phyloP scores from a whole-genome alignment of 768 basidiomycete species.

The Harrya chromipes region DNA sequence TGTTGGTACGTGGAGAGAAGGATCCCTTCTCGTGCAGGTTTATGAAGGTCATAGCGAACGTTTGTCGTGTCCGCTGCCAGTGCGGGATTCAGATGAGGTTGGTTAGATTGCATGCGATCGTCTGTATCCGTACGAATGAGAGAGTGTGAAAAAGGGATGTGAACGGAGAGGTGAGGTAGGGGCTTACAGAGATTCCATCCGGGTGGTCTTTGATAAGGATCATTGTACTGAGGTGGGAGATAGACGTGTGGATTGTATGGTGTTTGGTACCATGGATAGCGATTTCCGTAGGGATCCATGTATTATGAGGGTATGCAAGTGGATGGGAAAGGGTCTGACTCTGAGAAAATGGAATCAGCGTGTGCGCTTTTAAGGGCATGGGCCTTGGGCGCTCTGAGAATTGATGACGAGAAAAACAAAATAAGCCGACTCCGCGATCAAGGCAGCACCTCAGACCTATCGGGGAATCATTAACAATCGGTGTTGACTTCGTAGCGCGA shows the following conservation, averaged over 20 bases:
- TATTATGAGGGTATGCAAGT: background rate
- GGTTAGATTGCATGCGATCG: conserved; percentile 34
- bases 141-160: background rate
- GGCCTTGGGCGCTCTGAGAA: conserved; percentile 8
- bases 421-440: conserved; percentile 5
- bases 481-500: too few species aligned
- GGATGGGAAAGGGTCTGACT: background rate
- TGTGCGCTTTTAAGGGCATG: conserved; percentile 9
- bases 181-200: conserved; percentile 19
- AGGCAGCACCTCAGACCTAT: background rate
- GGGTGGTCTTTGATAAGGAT: conserved; percentile 8
- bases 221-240: conserved; percentile 20
- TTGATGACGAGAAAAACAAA: conserved; percentile 2
- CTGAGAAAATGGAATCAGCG: background rate
- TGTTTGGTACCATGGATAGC: conserved; percentile 23
- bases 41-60: conserved; percentile 48
- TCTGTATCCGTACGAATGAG: conserved; percentile 6
- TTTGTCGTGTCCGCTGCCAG: conserved; percentile 51
- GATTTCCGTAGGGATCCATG: conserved; percentile 27
- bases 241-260: conserved; percentile 32
- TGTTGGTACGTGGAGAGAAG: conserved; percentile 41
- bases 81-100: conserved; percentile 50
- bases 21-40: conserved; percentile 41
- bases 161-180: background rate
- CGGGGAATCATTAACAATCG: background rate